Conservation (phyloP, 257 asterid genomes). For the Verbena officinalis region DNA sequence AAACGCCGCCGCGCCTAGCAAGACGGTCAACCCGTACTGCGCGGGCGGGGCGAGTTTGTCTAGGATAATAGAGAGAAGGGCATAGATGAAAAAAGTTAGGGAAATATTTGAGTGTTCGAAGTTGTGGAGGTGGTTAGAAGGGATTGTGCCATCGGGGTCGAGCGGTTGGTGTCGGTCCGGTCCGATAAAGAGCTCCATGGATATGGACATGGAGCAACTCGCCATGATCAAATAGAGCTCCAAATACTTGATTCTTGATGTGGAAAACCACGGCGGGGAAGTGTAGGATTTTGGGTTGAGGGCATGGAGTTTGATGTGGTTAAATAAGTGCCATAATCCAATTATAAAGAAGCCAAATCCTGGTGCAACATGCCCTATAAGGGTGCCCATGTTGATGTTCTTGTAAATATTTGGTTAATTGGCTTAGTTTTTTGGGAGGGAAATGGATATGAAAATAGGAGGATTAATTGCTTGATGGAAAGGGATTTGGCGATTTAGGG, state of each 20-base stretch:
- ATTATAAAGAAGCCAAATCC: constrained; percentile 75
- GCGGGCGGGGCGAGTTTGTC: constrained; percentile 61
- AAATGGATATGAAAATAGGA: not conserved
- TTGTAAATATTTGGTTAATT: not conserved
- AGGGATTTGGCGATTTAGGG: constrained; percentile 11
- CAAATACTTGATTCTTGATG: constrained; percentile 61
- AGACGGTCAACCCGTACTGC: constrained; percentile 45
- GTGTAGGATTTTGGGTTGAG: constrained; percentile 61
- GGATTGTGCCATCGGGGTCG: constrained; percentile 83
- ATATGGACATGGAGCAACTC: constrained; percentile 52
- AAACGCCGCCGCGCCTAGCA: constrained; percentile 65
- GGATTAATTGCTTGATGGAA: constrained; percentile 13
- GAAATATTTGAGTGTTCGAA: constrained; percentile 87
- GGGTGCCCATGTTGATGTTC: constrained; percentile 57
- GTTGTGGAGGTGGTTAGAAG: constrained; percentile 79
- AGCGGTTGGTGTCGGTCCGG: constrained; percentile 77
- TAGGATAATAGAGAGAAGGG: constrained; percentile 58
- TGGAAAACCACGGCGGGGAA: constrained; percentile 77
- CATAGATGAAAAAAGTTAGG: constrained; percentile 60
- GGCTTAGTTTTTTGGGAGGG: not conserved
- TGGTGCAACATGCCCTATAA: constrained; percentile 85
- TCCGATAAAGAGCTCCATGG: constrained; percentile 90
- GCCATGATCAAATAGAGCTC: constrained; percentile 76
- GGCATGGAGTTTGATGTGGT: constrained; percentile 67
- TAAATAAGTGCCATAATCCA: constrained; percentile 86